Conservation (phyloP, 2,329 filamentous ascomycete species). For the Tolypocladium cylindrosporum region DNA sequence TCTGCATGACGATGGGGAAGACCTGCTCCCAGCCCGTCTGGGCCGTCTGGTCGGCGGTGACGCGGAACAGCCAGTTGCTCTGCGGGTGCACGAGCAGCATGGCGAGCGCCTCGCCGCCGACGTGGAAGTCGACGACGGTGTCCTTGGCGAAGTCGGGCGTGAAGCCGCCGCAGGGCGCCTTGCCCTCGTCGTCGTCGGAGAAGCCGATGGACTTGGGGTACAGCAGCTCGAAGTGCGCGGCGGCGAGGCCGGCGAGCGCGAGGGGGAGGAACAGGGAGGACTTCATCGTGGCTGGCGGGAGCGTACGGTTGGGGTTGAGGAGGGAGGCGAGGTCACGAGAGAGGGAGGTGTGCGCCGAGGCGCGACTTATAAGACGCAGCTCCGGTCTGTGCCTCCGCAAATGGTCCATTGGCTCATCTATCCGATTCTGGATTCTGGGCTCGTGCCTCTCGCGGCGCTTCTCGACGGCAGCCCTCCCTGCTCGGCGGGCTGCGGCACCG, state of each 20-base stretch:
- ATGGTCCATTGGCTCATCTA: neutral
- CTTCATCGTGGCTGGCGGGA: constrained; percentile 5
- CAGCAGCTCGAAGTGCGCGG: constrained; percentile 45
- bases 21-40: constrained; percentile 43
- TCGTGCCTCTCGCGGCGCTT: neutral
- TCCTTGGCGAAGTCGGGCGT: constrained; percentile 32
- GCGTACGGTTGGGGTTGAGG: neutral
- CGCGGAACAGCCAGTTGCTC: constrained; percentile 47
- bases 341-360: neutral
- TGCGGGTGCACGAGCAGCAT: constrained; percentile 39
- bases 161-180: constrained; percentile 45
- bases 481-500: neutral
- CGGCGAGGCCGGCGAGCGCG: constrained; percentile 24
- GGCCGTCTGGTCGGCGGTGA: constrained; percentile 38
- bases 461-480: neutral
- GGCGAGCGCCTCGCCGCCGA: constrained; percentile 43
- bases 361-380: neutral
- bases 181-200: constrained; percentile 33
- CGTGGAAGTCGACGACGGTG: constrained; percentile 42
- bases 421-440: neutral
- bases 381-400: neutral
- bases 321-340: neutral
- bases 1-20: constrained; percentile 43
- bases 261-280: constrained; percentile 14
- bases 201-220: constrained; percentile 36